These are phyloP conservation scores for Lactifluus hygrophoroides DNA, from an alignment of 768 basidiomycete species.

Conservation along the genomic window DNA sequence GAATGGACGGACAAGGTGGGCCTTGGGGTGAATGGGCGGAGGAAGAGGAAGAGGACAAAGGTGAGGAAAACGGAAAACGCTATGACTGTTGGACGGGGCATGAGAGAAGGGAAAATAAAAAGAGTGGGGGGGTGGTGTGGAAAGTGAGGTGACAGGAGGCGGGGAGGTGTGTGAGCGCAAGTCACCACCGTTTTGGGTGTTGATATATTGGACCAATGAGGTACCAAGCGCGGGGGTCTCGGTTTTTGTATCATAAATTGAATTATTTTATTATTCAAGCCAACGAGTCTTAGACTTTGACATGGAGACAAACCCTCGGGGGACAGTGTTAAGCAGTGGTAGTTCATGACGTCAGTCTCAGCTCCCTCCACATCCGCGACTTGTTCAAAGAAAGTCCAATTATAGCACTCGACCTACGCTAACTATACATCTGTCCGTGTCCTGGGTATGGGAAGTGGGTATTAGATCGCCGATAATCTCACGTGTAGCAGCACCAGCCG, in stretches of 20 bases:
- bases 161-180: background rate
- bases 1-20: background rate
- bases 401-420: background rate
- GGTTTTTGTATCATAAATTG: too few relatives aligned
- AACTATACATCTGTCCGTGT: background rate
- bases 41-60: background rate
- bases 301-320: too few relatives aligned
- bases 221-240: background rate
- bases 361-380: too few relatives aligned
- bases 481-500: background rate
- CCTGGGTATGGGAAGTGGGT: constrained; percentile 7
- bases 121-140: background rate
- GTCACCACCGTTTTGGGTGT: background rate
- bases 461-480: background rate
- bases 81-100: background rate
- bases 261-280: too few relatives aligned
- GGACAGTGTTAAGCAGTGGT: background rate
- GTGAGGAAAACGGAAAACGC: background rate
- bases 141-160: background rate
- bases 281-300: too few relatives aligned
- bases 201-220: background rate
- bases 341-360: background rate
- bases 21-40: background rate
- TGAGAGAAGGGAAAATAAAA: background rate
- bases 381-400: background rate